phyloP scores from a whole-genome alignment of 495 filamentous ascomycete species.

The Hypoxylon crocopeplum region DNA sequence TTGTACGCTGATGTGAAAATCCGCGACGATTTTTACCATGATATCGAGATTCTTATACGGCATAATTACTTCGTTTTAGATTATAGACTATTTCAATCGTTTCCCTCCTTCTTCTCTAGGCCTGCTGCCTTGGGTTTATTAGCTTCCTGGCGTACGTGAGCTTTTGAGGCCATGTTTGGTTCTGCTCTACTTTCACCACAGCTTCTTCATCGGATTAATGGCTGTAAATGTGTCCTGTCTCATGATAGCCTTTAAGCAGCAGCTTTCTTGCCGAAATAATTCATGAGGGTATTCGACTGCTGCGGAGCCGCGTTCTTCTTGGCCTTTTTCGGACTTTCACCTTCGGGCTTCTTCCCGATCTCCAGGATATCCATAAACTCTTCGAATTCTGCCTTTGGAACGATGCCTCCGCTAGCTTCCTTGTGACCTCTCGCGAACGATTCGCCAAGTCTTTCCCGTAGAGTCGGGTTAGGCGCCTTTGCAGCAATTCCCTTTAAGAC shows the following conservation, averaged over 20 bases:
- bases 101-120: too few species aligned
- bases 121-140: too few species aligned
- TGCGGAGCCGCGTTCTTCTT: slow-evolving; percentile 31
- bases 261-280: slow-evolving; percentile 51
- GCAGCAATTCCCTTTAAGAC: slow-evolving; percentile 54
- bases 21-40: too few species aligned
- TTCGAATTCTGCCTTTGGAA: slow-evolving; percentile 60
- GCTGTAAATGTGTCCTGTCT: too few species aligned
- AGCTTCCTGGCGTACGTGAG: too few species aligned
- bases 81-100: too few species aligned
- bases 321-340: slow-evolving; percentile 41
- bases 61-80: too few species aligned
- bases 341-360: slow-evolving; percentile 56
- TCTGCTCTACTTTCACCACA: not conserved
- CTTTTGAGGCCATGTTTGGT: too few species aligned
- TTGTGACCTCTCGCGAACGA: slow-evolving; percentile 65
- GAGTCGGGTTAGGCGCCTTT: slow-evolving; percentile 42
- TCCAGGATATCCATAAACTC: slow-evolving; percentile 61
- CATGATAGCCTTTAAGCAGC: slow-evolving; percentile 7
- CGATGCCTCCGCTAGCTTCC: slow-evolving; percentile 64
- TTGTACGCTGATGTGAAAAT: too few species aligned
- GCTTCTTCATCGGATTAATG: not conserved
- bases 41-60: too few species aligned
- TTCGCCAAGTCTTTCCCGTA: slow-evolving; percentile 58
- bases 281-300: slow-evolving; percentile 57